Evolutionary conservation across 139 green algal species (phyloP), one percentile per base, ranked within the genome.

Genomic region (Chlamydomonas sphaeroides): DNA sequence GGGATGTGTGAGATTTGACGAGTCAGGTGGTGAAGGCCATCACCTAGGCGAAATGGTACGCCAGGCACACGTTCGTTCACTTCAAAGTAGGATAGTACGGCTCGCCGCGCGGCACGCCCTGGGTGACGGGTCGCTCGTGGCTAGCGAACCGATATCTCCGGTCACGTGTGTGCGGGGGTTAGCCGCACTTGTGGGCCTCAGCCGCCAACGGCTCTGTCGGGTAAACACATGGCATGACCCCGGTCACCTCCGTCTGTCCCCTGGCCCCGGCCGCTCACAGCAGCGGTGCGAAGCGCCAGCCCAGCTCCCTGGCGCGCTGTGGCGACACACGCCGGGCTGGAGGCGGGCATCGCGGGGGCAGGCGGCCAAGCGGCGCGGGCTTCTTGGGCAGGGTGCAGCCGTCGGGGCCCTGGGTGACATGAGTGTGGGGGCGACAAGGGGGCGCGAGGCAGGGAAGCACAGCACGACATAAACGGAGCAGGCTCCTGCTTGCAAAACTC

Each of bases 341-440:
- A 20, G 4, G 11, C 6, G 75, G 75, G 75, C 75, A 82, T n/a
- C 75, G 75, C 2, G 75, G 75, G 33, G 75, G 75, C 32, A 72
- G 26, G 42, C 35, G 65, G 23, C 36, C 62, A 0, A 62, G 62
- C 0, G 39, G 48, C 26, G 75, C 33, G 1, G 33, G 32, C 32
- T 65, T 49, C 75, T 82, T 82, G 30, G 75, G 57, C 42, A 82
- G 75, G 42, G 75, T 82, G 75, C 75, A 82, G 61, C 75, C 75
- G 32, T 72, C 11, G 10, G 48, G 20, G 32, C 75, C 75, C 74
- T 80, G 59, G 1, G 39, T 0, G 25, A 39, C 4, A 33, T 28
- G 39, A 39, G 25, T 33, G 25, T 1, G n/a, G 6, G 25, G 49
- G 6, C 18, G 56, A 10, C 56, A 61, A 17, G 15, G 18, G 51